phyloP scores from a whole-genome alignment of 805 yeast species.

The Tetrapisispora namnaoensis region DNA sequence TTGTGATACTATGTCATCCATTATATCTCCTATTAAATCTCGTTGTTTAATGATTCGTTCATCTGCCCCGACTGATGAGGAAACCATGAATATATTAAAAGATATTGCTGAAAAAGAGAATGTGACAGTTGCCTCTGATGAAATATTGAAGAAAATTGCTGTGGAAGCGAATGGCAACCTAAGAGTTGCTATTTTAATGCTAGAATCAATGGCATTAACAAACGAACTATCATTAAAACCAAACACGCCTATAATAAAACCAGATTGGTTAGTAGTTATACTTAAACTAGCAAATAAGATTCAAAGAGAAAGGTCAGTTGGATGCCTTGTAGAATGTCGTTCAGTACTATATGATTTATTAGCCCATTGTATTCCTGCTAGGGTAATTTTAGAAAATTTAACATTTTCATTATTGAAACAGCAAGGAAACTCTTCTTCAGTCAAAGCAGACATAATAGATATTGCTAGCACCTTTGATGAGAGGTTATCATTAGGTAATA shows the following conservation, averaged over 20 bases:
- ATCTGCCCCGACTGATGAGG: constrained; percentile 63
- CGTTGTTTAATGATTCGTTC: constrained; percentile 83
- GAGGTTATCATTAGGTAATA: constrained; percentile 73
- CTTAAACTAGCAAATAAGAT: constrained; percentile 52
- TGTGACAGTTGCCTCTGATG: constrained; percentile 32
- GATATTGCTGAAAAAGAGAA: constrained; percentile 51
- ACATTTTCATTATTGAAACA: constrained; percentile 36
- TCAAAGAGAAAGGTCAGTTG: constrained; percentile 52
- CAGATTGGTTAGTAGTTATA: constrained; percentile 90
- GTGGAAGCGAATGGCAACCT: constrained; percentile 55
- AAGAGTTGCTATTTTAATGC: constrained; percentile 63
- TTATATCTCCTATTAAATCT: constrained; percentile 88
- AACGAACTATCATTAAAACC: constrained; percentile 40
- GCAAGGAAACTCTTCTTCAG: constrained; percentile 12
- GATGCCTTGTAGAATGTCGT: constrained; percentile 46
- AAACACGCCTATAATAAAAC: constrained; percentile 45
- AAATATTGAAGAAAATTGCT: constrained; percentile 45
- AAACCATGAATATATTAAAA: constrained; percentile 46
- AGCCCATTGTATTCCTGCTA: constrained; percentile 90
- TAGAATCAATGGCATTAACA: constrained; percentile 75
- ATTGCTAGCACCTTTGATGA: constrained; percentile 70
- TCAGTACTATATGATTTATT: constrained; percentile 69
- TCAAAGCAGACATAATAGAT: constrained; percentile 36
- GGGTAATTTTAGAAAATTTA: constrained; percentile 59
- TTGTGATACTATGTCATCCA: constrained; percentile 83